Base-by-base conservation (phyloP, 164 flowering plant genomes). In the Santalum album region DNA sequence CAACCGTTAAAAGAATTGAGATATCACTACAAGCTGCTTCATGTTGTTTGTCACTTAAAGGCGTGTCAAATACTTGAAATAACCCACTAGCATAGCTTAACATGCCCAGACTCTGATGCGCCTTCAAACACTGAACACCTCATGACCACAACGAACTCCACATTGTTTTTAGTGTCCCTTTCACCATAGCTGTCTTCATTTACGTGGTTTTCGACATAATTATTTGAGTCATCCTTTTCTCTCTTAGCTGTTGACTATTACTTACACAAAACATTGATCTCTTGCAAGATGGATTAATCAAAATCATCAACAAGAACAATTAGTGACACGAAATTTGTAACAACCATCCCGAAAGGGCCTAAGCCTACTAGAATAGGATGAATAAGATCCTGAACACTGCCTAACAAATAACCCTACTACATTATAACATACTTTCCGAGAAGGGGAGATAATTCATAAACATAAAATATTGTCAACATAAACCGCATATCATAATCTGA, bases 21-120 rank as follows among this genome's bases (percentile, higher is more conserved):
- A 80, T 70, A 64, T 88, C 87, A 75, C 75, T 64, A 62, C 85
- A 86, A 51, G 96, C 96, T 22, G 98, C 98, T 62, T 87, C 95
- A 64, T 58, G 72, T 60, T 91, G 98, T 51, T 64, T 79, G 36
- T 82, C 90, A 69, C 86, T 91, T 44, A 91, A 65, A 43, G 88
- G 70, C 43, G 72, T n/a, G n/a, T 62, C 65, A 87, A 62, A 61
- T 81, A 91, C 44, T 75, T 72, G 19, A 61, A 59, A 65, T 73
- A 88, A 46, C 74, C 76, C 21, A 72, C 69, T n/a, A 88, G 86
- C 81, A 84, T 72, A 48, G 50, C 34, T 26, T 59, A 58, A 20
- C 50, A 23, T 45, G 39, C 29, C 36, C 25, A 44, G 47, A 56
- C 55, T 46, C 58, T 54, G 54, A 34, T 25, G 2, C 44, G 18